A percentile compares a stretch with the other conserved stretches of the same genome.
Evolutionary conservation across 495 filamentous ascomycete genomes (phyloP).

Genomic region (Aspergillus sparsus): DNA sequence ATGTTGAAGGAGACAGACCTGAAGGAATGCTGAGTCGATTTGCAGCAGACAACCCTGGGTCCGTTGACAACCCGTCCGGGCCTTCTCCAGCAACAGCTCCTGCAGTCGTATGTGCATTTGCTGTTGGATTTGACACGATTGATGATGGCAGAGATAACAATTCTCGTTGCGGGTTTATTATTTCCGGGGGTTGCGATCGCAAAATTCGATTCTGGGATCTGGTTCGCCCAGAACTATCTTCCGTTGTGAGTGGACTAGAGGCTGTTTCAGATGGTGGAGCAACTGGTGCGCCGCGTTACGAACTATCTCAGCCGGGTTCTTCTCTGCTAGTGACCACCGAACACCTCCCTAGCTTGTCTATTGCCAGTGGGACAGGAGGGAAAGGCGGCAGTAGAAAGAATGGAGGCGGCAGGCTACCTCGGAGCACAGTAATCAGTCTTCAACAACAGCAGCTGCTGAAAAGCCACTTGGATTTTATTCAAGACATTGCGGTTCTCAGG

Average conservation of each 20-base stretch:
- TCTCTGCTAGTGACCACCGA: slow-evolving; percentile 74
- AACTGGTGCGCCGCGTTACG: slow-evolving; percentile 64
- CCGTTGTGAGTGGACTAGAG: slow-evolving; percentile 77
- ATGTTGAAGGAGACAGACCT: slow-evolving; percentile 84
- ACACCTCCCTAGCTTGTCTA: slow-evolving; percentile 53
- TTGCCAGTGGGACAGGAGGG: slow-evolving; percentile 31
- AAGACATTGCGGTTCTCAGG: slow-evolving; percentile 86
- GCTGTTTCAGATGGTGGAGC: slow-evolving; percentile 56
- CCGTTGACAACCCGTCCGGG: slow-evolving; percentile 52
- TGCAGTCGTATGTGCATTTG: slow-evolving; percentile 51
- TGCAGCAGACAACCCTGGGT: slow-evolving; percentile 56
- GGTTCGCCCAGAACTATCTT: slow-evolving; percentile 66
- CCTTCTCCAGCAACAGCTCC: slow-evolving; percentile 20
- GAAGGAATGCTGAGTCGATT: slow-evolving; percentile 90
- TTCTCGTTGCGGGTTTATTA: slow-evolving; percentile 62
- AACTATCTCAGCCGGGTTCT: slow-evolving; percentile 64
- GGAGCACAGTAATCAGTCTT: slow-evolving; percentile 82
- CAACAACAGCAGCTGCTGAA: slow-evolving; percentile 85
- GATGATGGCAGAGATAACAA: slow-evolving; percentile 46
- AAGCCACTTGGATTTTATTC: slow-evolving; percentile 84
- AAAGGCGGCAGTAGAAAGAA: slow-evolving; percentile 39
- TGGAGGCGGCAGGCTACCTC: slow-evolving; percentile 54
- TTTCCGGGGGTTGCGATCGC: slow-evolving; percentile 86
- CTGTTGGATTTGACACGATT: slow-evolving; percentile 51
- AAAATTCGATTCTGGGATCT: slow-evolving; percentile 95